Base-by-base conservation (phyloP, 768 basidiomycete species). In the Dendrothele bispora region DNA sequence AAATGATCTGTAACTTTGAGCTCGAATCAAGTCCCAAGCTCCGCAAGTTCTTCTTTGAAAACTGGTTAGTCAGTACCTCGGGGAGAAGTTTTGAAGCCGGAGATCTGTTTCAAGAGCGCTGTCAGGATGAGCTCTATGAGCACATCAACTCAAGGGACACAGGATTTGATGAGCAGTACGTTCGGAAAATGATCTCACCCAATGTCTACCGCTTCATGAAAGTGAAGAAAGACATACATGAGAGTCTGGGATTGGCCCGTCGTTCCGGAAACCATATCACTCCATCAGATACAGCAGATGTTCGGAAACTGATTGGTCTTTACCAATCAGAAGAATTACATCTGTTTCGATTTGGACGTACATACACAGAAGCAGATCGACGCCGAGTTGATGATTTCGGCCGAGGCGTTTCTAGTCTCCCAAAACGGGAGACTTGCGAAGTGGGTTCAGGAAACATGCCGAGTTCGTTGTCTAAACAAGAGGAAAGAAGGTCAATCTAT, bases 71-170 rank as follows among this genome's bases (percentile, higher is more conserved):
- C 38, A 58, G 57, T 27, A 20, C 48, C 4, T 30, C 36, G 5
- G 59, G 59, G 5, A 27, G 39, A 26, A n/a, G 32, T n/a, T 58
- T 43, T 22, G 38, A 32, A 12, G 52, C 34, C 4, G 48, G 46
- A 6, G 57, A 60, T 36, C 39, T 58, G 22, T 41, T 58, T 41
- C 61, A 62, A 39, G 61, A 61, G 39, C 55, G 59, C 41, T 44
- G 49, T 42, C 58, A 59, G 25, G 32, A 43, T 10, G 41, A 51
- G 37, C 44, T 59, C 5, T 52, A 54, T 17, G 47, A 10, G n/a
- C 39, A 40, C 7, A 22, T 40, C n/a, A 40, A 40, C n/a, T 25
- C 22, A 3, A 21, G 51, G 24, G 51, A 46, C 18, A 22, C 14
- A 10, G 53, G 52, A 7, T 59, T 52, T 38, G 57, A 53, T 21